A percentile compares a stretch with the other conserved stretches of the same genome.
Evolutionary conservation across 2,329 filamentous ascomycete species (phyloP).

Genomic region (Aspergillus intermedius): DNA sequence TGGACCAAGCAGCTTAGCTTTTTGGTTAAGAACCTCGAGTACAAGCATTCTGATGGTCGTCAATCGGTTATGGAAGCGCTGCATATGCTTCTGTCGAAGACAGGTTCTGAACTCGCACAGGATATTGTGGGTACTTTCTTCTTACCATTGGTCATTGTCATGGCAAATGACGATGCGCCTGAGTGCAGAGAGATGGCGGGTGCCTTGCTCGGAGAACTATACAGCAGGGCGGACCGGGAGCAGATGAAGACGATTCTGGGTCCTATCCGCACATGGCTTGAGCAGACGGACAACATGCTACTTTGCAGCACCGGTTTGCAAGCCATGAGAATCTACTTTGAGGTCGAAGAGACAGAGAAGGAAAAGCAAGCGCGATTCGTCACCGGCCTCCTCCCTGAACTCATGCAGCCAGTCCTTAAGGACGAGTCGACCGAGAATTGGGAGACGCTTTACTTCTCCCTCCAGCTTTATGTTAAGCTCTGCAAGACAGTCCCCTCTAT

Average conservation of each 20-base stretch:
- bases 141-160: conserved; percentile 73
- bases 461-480: conserved; percentile 64
- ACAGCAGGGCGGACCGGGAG: conserved; percentile 69
- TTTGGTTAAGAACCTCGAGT: conserved; percentile 82
- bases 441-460: conserved; percentile 66
- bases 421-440: conserved; percentile 49
- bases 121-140: conserved; percentile 78
- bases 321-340: conserved; percentile 76
- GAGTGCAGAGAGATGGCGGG: conserved; percentile 79
- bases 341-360: conserved; percentile 58
- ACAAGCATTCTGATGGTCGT: conserved; percentile 79
- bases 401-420: conserved; percentile 48
- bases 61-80: conserved; percentile 90
- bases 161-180: conserved; percentile 81
- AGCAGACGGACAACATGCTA: conserved; percentile 63
- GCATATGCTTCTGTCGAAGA: conserved; percentile 78
- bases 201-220: conserved; percentile 71
- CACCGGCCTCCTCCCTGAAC: conserved; percentile 46
- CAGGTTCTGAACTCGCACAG: conserved; percentile 72
- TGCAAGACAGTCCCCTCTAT: conserved; percentile 59
- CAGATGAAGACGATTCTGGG: conserved; percentile 63
- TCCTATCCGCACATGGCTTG: conserved; percentile 68
- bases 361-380: conserved; percentile 63
- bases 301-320: conserved; percentile 70
- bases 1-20: conserved; percentile 88